Conservation (phyloP, 2,329 filamentous ascomycete genomes). For the Exophiala sp. region DNA sequence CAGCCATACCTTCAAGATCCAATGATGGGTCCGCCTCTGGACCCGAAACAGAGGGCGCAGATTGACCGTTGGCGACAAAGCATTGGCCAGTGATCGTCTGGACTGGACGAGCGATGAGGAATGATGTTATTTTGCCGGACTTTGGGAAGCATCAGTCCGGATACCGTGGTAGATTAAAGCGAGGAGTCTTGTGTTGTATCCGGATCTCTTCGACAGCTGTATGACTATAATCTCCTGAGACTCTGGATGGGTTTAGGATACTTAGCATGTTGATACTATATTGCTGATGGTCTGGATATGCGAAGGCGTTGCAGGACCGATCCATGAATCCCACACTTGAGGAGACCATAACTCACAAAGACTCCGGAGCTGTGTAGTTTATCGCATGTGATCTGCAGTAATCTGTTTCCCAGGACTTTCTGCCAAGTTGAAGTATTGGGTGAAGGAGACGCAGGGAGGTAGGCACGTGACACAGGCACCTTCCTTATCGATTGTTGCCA, state of each 20-base stretch:
- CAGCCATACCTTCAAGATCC: constrained; percentile 23
- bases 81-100: constrained; percentile 18
- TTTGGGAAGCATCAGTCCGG: not conserved
- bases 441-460: not conserved
- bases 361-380: too few relatives aligned
- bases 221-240: too few relatives aligned
- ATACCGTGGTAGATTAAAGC: not conserved
- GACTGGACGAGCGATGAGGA: not conserved
- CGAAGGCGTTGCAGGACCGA: too few relatives aligned
- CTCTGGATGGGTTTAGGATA: too few relatives aligned
- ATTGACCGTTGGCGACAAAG: constrained; percentile 54
- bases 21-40: constrained; percentile 37
- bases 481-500: constrained; percentile 1
- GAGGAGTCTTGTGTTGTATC: not conserved
- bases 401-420: too few relatives aligned
- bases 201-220: not conserved
- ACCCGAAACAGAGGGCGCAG: constrained; percentile 48
- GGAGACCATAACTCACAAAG: too few relatives aligned
- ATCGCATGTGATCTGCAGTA: too few relatives aligned
- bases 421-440: too few relatives aligned
- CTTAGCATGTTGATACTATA: too few relatives aligned
- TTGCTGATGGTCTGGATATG: too few relatives aligned
- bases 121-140: not conserved
- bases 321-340: too few relatives aligned
- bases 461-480: not conserved